Evolutionary conservation across 2,329 filamentous ascomycete species (phyloP), one percentile per base, ranked within the genome.

Genomic region (Hymenoscyphus occultus): DNA sequence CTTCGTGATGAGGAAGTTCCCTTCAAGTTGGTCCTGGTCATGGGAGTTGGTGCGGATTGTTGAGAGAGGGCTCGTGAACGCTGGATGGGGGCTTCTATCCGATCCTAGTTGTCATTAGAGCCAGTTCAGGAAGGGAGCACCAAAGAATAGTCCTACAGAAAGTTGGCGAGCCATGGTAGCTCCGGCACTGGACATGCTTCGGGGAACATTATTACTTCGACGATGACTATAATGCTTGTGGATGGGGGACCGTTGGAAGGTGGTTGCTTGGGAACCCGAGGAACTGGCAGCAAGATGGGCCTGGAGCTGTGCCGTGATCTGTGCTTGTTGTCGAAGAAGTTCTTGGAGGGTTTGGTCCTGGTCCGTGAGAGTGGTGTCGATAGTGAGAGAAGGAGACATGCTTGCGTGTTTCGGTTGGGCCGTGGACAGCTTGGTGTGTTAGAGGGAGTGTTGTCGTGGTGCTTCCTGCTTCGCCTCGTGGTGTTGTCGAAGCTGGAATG

Each of bases 171-270:
- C 67, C 70, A 73, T 74, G 62, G 69, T 64, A 31, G 69, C 63
- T 61, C 74, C 74, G 61, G 39, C 71, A 57, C 63, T 72, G 28
- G 73, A 73, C 66, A 74, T 70, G 61, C 72, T 74, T 65, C 74
- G 71, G 39, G 72, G 66, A 39, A 71, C 70, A 71, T 73, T 64
- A 42, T 56, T 57, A 39, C 63, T 66, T 61, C 68, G 71, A 58
- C 69, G 72, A 14, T 68, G 68, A 10, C 16, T 9, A 19, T 70
- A 70, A 22, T 67, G 66, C 62, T 73, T 74, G 65, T 73, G 66
- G 35, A 74, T 71, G 12, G 72, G 71, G 28, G 71, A 69, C 42
- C 70, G 67, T 48, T 70, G 69, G 12, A 35, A 31, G 4, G 54
- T 14, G 3, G 32, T 5, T 13, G 51, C 54, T 22, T 19, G 31